Percentiles rank a stretch among this genome's conserved stretches.
Evolutionary conservation across 2,329 filamentous ascomycete species (phyloP).

Genomic region (Beauveria caledonica): DNA sequence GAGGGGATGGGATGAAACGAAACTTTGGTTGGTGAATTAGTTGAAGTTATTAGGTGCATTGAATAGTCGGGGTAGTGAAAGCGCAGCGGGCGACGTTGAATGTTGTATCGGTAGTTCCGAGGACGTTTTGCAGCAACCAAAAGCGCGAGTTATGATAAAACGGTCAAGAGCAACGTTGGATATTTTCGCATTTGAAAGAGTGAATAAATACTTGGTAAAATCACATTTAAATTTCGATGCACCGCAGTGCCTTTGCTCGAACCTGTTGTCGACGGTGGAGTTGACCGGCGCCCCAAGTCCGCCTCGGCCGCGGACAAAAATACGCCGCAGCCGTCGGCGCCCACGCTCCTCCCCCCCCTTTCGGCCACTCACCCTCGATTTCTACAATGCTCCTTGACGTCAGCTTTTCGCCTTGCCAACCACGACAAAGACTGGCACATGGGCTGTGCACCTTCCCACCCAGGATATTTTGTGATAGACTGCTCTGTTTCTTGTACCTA

Average conservation of each 20-base stretch:
- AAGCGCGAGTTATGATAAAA: too few relatives aligned
- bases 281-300: not conserved
- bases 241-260: not conserved
- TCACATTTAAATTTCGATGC: too few relatives aligned
- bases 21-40: not conserved
- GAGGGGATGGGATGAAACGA: not conserved
- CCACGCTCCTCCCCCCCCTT: not conserved
- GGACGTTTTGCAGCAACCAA: not conserved
- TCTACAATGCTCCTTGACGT: not conserved
- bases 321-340: slow-evolving; percentile 1
- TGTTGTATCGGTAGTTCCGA: not conserved
- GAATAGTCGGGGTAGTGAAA: not conserved
- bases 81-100: not conserved
- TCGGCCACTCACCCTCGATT: not conserved
- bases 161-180: too few relatives aligned
- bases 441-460: not conserved
- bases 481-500: not conserved
- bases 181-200: not conserved
- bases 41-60: not conserved
- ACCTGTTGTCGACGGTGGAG: not conserved
- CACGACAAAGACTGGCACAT: not conserved
- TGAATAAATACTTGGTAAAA: not conserved
- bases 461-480: not conserved
- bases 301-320: not conserved
- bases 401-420: not conserved